Evolutionary conservation across 306 rosid species (phyloP).

Genomic region (Prunus mume): DNA sequence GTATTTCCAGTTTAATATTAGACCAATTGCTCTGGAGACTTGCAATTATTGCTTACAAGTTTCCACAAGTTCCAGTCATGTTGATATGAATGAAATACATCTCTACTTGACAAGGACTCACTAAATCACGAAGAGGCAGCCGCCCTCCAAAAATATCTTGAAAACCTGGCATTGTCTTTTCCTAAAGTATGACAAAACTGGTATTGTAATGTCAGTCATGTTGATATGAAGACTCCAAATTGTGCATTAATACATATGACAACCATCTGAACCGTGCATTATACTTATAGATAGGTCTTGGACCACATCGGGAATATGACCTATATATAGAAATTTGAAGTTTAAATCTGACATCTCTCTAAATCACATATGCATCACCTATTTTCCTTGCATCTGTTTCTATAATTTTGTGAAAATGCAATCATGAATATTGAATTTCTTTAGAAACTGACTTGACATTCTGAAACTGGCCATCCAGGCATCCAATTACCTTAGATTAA

Average conservation of each 20-base stretch:
- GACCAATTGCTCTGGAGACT: not conserved
- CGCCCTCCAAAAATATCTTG: not conserved
- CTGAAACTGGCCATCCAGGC: not conserved
- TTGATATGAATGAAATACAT: not conserved
- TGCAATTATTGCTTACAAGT: not conserved
- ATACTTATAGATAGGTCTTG: too few species aligned
- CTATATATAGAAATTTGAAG: not conserved
- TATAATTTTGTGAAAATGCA: not conserved
- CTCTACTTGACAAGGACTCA: not conserved
- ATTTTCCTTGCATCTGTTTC: too few species aligned
- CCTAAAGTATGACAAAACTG: not conserved
- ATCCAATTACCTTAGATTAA: not conserved
- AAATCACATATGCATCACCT: too few species aligned
- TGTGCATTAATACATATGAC: not conserved
- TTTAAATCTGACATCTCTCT: not conserved
- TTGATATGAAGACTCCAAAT: not conserved
- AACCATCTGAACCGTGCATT: too few species aligned
- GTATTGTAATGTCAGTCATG: not conserved
- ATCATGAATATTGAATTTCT: too few species aligned
- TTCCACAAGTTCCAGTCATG: too few species aligned
- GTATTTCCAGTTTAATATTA: not conserved
- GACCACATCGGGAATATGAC: too few species aligned
- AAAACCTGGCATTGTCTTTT: not conserved
- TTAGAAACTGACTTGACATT: not conserved
- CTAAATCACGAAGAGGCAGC: not conserved